These are phyloP conservation scores for Oidiodendron maius DNA, from an alignment of 495 filamentous ascomycete genomes.

Conservation along the genomic window DNA sequence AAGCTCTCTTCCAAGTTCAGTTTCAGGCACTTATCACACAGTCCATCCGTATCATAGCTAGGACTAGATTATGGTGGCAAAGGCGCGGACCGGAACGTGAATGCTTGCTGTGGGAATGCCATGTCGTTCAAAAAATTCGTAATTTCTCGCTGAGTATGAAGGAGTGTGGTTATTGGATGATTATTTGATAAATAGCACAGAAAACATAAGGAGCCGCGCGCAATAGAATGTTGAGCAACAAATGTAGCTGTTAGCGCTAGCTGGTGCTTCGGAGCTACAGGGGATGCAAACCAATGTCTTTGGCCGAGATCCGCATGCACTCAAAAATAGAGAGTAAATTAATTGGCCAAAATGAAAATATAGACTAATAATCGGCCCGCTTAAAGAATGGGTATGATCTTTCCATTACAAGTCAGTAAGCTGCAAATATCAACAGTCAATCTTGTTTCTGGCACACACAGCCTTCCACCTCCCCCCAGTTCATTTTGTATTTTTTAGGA, in stretches of 20 bases:
- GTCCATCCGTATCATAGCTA: conserved; percentile 2
- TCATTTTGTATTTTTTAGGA: no score
- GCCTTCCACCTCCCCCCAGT: no score
- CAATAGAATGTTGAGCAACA: background rate
- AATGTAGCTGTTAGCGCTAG: background rate
- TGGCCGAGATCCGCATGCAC: conserved; percentile 2
- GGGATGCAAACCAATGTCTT: background rate
- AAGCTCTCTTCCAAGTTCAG: conserved; percentile 3
- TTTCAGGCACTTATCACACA: conserved; percentile 1
- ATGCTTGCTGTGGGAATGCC: conserved; percentile 6
- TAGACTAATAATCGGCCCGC: no score
- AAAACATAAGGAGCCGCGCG: background rate
- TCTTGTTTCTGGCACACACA: no score
- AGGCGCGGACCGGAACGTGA: background rate
- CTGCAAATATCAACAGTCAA: no score
- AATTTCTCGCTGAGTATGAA: background rate
- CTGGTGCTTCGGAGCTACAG: background rate
- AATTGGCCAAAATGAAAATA: no score
- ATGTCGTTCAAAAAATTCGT: background rate
- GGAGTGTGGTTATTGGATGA: background rate
- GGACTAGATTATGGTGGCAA: background rate
- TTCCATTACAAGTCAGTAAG: no score
- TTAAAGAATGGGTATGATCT: no score
- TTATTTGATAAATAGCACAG: conserved; percentile 3
- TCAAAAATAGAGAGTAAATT: no score